Conservation (phyloP, 257 asterid species). For the Nicotiana paniculata region DNA sequence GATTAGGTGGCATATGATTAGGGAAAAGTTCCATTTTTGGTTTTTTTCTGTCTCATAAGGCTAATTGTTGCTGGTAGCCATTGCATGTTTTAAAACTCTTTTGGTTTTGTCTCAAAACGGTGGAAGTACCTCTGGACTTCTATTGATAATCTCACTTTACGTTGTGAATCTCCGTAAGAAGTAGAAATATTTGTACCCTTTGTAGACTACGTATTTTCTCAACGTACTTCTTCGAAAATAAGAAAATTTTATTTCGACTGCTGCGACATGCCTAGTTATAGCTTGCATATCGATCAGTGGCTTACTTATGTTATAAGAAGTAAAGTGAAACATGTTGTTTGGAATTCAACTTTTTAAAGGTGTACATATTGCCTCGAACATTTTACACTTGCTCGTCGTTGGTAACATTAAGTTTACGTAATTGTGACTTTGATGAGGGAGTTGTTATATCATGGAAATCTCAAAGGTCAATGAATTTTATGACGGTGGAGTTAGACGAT, state of each 20-base stretch:
- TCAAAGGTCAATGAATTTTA: neutral
- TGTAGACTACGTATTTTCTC: neutral
- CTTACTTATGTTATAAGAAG: neutral
- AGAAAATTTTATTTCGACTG: neutral
- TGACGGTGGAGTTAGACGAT: neutral
- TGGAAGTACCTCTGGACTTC: neutral
- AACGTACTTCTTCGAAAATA: too few species aligned
- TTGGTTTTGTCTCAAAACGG: neutral
- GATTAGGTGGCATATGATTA: too few species aligned
- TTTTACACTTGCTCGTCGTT: neutral
- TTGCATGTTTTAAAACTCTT: too few species aligned
- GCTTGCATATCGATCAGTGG: neutral
- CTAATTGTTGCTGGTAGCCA: too few species aligned
- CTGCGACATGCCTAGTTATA: neutral
- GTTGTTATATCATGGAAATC: neutral
- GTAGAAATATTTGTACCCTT: neutral
- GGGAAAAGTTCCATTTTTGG: too few species aligned
- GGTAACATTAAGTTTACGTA: neutral
- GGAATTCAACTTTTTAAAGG: too few species aligned
- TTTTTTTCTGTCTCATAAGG: too few species aligned
- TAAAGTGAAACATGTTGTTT: neutral
- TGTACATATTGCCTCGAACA: too few species aligned
- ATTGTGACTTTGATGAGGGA: neutral
- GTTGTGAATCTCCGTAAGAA: neutral
- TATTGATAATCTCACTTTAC: neutral